Conservation (phyloP, 2,329 filamentous ascomycete species). For the Aureobasidium vineae region DNA sequence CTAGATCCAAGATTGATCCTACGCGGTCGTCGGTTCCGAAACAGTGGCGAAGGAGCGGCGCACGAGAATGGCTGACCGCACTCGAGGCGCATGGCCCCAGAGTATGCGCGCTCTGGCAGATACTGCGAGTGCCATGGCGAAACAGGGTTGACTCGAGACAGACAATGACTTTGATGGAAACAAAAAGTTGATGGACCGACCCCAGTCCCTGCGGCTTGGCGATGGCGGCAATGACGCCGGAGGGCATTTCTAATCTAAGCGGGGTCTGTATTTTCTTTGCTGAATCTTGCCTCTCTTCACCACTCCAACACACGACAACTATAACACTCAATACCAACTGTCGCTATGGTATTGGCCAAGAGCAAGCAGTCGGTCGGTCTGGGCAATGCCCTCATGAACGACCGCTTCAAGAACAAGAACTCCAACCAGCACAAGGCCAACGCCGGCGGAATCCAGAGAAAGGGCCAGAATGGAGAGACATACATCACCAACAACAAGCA, state of each 20-base stretch:
- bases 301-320: not conserved
- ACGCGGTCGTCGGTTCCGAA: constrained; percentile 37
- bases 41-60: constrained; percentile 48
- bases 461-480: constrained; percentile 43
- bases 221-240: not conserved
- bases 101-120: constrained; percentile 41
- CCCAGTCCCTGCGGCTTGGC: constrained; percentile 2
- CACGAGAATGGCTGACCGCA: constrained; percentile 42
- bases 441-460: constrained; percentile 55
- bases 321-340: not conserved
- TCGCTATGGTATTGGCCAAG: constrained; percentile 72
- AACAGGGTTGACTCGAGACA: no score
- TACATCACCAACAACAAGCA: constrained; percentile 90
- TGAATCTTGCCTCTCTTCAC: constrained; percentile 15
- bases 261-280: constrained; percentile 16
- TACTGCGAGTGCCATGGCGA: constrained; percentile 32
- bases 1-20: constrained; percentile 6
- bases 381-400: constrained; percentile 98
- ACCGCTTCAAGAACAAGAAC: constrained; percentile 93
- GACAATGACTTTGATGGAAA: not conserved
- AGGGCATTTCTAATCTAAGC: constrained; percentile 10
- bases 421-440: constrained; percentile 74
- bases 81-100: constrained; percentile 51
- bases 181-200: not conserved
- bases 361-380: constrained; percentile 94